Base-by-base conservation (phyloP, 257 asterid species). In the Echium plantagineum region DNA sequence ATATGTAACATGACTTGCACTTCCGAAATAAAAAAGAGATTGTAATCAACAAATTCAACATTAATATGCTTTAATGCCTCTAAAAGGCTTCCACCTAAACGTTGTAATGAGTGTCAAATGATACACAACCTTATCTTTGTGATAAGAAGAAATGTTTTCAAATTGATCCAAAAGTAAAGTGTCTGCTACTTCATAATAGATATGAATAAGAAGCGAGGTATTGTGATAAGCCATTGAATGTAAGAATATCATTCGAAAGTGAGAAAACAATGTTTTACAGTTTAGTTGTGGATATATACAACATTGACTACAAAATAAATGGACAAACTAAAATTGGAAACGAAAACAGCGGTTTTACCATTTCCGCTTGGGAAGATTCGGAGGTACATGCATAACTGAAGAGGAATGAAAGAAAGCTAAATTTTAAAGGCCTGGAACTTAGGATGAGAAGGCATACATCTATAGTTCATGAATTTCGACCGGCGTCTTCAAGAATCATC, bases 401-500 rank as follows among this genome's bases (percentile, higher is more conserved):
- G 49, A 17, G 49, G 17, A 42, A 42, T 42, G 49, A 42, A 42
- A 42, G 46, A 42, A 42, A 42, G 12, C 48, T 42, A 42, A 42
- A 42, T 15, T 42, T 38, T 42, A 42, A 42, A 42, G 10, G 12
- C 49, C 10, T 42, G 49, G 49, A 38, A 42, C 16, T 3, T 7
- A 42, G 17, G 12, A 26, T 28, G 26, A 52, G 60, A 38, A 24
- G 30, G 20, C 22, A 16, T 19, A 6, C 20, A 32, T 32, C 47
- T 54, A 28, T 17, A 48, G 18, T 17, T 83, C 77, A 87, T 58
- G 76, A 63, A 66, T 71, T 72, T 52, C 94, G 79, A 6, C 85
- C 87, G 16, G 77, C 61, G 56, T 85, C 95, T 5, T 93, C 96
- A 16, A 93, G 87, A 82, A 93, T 82, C 94, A 93, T 86, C 60